Evolutionary conservation across 2,329 filamentous ascomycete genomes (phyloP), one percentile per base, ranked within the genome.

Genomic region (Fusarium sp.): DNA sequence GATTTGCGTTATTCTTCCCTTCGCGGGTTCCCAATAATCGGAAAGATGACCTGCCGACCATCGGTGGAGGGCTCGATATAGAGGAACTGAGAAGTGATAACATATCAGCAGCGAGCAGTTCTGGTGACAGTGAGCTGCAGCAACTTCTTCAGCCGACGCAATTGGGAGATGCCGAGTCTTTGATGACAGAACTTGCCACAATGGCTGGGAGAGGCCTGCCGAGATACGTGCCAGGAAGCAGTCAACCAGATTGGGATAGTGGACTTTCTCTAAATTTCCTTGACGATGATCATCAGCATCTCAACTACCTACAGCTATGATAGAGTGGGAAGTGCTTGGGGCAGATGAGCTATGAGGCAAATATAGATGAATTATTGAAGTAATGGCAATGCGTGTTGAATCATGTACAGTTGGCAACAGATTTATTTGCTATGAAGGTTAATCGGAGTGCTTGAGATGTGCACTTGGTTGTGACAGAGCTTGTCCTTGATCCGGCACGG

Each of bases 351-450:
- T 7, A 24, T 10, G 28, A 18, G 12, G 15, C 30, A 11, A 9
- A 24, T 7, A 3, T 15, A 14, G n/a, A 24, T 11, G 30, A 20
- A 20, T 7, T 15, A 33, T 33, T 24, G 8, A 20, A 20, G 16
- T 3, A 50, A 24, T 24, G 16, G n/a, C 4, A 33, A 24, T 8
- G 3, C 12, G 4, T 33, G 8, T 15, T 33, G 8, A 24, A 20
- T 11, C 30, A 18, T 33, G 12, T 20, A 33, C 4, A 48, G 0
- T 5, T n/a, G 7, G 0, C 11, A 2, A 13, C 5, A 18, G 14
- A 9, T n/a, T 16, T 11, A 33, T 7, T 18, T 11, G 3, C n/a
- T 33, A 6, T 14, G 16, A 20, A 24, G 12, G 16, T 20, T 2
- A 24, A 33, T 33, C 9, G 12, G 5, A 24, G 30, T 2, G 6